Evolutionary conservation across 1,139 yeast genomes (phyloP).

Genomic region (Magnusiomyces fungicola): DNA sequence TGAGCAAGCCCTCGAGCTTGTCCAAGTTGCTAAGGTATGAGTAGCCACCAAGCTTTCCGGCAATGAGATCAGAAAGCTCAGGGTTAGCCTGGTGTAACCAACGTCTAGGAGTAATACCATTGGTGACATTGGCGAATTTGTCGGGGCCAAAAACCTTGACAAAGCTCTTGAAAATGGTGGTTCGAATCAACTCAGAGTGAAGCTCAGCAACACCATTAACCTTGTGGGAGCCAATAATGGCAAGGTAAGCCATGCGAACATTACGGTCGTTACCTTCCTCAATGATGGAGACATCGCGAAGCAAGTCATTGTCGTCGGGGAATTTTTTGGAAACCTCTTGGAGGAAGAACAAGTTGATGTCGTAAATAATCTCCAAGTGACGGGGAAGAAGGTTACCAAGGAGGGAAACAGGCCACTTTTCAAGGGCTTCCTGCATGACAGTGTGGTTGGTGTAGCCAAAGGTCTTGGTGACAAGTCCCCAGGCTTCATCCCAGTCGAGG

Average conservation of each 20-base stretch:
- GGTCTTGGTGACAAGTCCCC: conserved; percentile 73
- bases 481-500: conserved; percentile 73
- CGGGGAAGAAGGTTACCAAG: conserved; percentile 77
- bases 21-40: conserved; percentile 64
- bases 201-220: conserved; percentile 95
- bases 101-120: conserved; percentile 94
- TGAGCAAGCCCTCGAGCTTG: conserved; percentile 58
- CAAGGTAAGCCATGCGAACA: conserved; percentile 87
- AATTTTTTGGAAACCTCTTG: conserved; percentile 66
- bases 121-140: conserved; percentile 85
- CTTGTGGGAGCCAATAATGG: conserved; percentile 86
- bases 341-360: conserved; percentile 73
- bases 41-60: conserved; percentile 63
- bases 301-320: conserved; percentile 59
- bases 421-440: conserved; percentile 89
- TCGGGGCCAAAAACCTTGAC: conserved; percentile 74
- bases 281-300: conserved; percentile 69
- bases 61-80: conserved; percentile 59
- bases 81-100: conserved; percentile 97
- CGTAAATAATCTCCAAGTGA: conserved; percentile 85
- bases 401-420: conserved; percentile 88
- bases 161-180: conserved; percentile 86
- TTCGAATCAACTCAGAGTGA: conserved; percentile 83
- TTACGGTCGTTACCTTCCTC: conserved; percentile 77
- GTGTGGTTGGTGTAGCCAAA: conserved; percentile 95